These are phyloP conservation scores for Cornus controversa DNA, from an alignment of 148 eudicot genomes.

Conservation along the genomic window DNA sequence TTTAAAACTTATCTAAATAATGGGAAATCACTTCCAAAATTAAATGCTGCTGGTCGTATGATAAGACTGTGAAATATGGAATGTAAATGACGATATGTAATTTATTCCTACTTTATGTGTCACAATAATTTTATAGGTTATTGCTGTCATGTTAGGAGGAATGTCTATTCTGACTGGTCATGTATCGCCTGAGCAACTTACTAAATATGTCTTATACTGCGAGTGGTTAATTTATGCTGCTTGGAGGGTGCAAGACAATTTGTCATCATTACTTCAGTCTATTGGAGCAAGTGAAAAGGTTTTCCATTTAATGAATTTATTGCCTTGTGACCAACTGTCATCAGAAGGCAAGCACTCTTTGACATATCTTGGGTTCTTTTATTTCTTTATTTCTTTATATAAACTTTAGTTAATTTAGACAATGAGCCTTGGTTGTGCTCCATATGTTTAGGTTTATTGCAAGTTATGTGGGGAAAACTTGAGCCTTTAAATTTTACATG, in stretches of 20 bases:
- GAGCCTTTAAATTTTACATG: not conserved
- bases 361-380: not conserved
- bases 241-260: slow-evolving; percentile 47
- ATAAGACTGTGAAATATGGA: not conserved
- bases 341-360: slow-evolving; percentile 35
- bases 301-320: slow-evolving; percentile 43
- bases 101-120: not conserved
- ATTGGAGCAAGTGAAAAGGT: slow-evolving; percentile 57
- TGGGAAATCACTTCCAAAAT: not conserved
- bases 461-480: not conserved
- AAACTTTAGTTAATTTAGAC: not conserved
- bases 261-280: slow-evolving; percentile 42
- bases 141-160: slow-evolving; percentile 52
- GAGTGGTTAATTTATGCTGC: slow-evolving; percentile 66
- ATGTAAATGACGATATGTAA: not conserved
- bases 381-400: not conserved
- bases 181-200: slow-evolving; percentile 50
- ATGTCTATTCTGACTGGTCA: slow-evolving; percentile 43
- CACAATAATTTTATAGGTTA: slow-evolving; percentile 23
- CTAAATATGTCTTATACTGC: slow-evolving; percentile 55
- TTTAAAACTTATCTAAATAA: not conserved
- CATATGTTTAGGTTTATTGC: not conserved
- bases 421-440: not conserved
- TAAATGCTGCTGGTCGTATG: not conserved
- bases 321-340: slow-evolving; percentile 43